phyloP scores from a whole-genome alignment of 1,284 basidiomycete genomes.

The Erythrobasidium hasegawianum region DNA sequence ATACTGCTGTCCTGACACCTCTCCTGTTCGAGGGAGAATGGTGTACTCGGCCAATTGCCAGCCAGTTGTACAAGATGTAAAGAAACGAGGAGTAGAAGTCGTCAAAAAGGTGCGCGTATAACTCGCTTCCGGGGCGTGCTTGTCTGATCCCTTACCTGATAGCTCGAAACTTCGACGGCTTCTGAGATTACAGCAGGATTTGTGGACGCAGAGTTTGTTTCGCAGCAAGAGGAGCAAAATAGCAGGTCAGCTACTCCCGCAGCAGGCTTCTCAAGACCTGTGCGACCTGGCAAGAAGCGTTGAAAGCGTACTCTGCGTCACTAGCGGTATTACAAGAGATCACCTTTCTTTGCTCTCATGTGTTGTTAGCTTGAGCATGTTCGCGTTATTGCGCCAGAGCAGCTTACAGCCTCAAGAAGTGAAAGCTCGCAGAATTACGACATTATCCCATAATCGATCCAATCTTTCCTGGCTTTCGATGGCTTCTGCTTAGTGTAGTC shows the following conservation, averaged over 20 bases:
- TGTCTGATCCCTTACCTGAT: background rate
- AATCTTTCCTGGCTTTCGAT: too few relatives aligned
- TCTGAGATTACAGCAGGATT: slow-evolving; percentile 22
- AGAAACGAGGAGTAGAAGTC: slow-evolving; percentile 18
- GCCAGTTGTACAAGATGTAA: slow-evolving; percentile 23
- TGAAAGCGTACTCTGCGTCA: background rate
- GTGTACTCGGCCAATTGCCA: slow-evolving; percentile 16
- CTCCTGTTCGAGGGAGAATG: slow-evolving; percentile 17
- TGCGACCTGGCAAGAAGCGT: slow-evolving; percentile 20
- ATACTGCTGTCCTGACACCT: slow-evolving; percentile 24
- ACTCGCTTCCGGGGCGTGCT: background rate
- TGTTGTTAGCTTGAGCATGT: too few relatives aligned
- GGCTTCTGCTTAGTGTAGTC: too few relatives aligned
- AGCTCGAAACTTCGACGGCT: slow-evolving; percentile 28
- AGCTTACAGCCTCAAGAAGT: too few relatives aligned
- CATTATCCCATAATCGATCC: too few relatives aligned
- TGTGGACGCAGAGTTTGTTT: slow-evolving; percentile 9
- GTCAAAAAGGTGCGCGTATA: slow-evolving; percentile 11
- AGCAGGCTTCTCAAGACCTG: slow-evolving; percentile 24
- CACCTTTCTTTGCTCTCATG: too few relatives aligned
- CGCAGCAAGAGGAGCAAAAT: slow-evolving; percentile 1
- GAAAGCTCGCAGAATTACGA: too few relatives aligned
- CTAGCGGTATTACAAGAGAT: too few relatives aligned
- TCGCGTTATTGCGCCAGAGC: too few relatives aligned
- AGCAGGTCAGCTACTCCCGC: slow-evolving; percentile 4